Evolutionary conservation across 495 filamentous ascomycete genomes (phyloP).

Genomic region (Glutinoglossum americanum): DNA sequence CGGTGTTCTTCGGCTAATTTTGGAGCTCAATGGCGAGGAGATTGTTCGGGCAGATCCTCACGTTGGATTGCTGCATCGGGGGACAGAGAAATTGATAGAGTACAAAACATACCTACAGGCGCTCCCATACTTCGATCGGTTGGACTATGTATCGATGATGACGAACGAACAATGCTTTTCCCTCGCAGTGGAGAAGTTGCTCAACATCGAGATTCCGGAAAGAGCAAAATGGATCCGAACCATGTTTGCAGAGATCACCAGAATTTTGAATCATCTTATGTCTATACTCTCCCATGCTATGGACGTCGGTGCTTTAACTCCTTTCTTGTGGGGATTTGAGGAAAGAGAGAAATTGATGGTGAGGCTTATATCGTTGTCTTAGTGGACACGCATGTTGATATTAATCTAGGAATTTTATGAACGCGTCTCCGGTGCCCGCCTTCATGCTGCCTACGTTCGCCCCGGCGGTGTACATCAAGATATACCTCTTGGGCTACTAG

Average conservation of each 20-base stretch:
- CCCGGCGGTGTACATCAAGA: conserved; percentile 95
- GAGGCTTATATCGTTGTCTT: conserved; percentile 12
- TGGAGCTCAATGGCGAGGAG: conserved; percentile 94
- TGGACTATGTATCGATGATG: conserved; percentile 99
- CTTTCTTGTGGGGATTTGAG: conserved; percentile 99
- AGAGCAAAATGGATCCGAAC: conserved; percentile 95
- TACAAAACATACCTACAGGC: conserved; percentile 99
- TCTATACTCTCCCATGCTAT: conserved; percentile 94
- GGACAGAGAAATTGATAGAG: conserved; percentile 99
- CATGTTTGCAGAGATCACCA: conserved; percentile 88
- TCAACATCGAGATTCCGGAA: conserved; percentile 92
- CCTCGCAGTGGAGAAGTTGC: conserved; percentile 86
- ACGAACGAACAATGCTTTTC: conserved; percentile 97
- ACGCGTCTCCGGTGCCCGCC: conserved; percentile 90
- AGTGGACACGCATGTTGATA: neutral
- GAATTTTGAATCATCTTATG: conserved; percentile 95
- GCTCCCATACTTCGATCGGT: conserved; percentile 92
- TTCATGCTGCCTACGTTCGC: conserved; percentile 95
- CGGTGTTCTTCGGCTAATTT: conserved; percentile 91
- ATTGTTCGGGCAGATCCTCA: conserved; percentile 93
- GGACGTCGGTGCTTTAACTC: conserved; percentile 96
- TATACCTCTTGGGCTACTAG: conserved; percentile 79
- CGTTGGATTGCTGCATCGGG: conserved; percentile 87
- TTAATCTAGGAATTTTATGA: conserved; percentile 86
- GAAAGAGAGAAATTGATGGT: conserved; percentile 99